Evolutionary conservation across 345 rosid species (phyloP), one percentile per base, ranked within the genome.

Genomic region (Euphorbia tirucalli): DNA sequence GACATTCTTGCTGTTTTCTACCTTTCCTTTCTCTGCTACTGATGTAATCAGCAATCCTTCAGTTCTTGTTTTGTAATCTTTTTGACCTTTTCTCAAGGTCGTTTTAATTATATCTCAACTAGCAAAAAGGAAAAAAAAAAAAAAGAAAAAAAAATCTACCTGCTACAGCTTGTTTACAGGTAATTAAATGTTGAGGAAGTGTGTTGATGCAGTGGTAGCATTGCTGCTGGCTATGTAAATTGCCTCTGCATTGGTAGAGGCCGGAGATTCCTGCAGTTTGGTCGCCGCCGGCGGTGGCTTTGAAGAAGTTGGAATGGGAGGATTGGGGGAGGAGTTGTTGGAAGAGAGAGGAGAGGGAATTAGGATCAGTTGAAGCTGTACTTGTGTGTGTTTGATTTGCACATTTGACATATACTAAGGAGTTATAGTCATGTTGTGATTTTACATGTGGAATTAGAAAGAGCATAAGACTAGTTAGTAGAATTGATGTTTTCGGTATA

Each of bases 211-310:
- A 93, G 35, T 68, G 65, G 25, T 68, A 56, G 70, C 97, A 93
- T 7, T 83, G 86, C 2, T 83, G 87, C 3, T 61, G 46, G 77
- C 68, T 82, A 62, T 73, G 72, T 19, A 87, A 78, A 49, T 86
- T 89, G 22, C 83, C 80, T 68, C 86, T 82, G 78, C 98, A 91
- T 21, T 88, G 98, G 49, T 81, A 93, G 70, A 84, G 78, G 43
- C 92, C 98, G 0, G 93, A 87, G 65, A 90, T 74, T 3, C 81
- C 88, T 30, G 69, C 56, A 24, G 69, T 50, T 1, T 16, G 18
- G 18, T 57, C 78, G 27, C 79, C 77, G 16, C 90, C 92, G 0
- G 77, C 75, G 0, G 83, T 71, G 77, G 92, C 67, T 79, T 84
- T 87, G 71, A 64, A 87, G 83, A 87, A 93, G 67, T 78, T 91